Conservation (phyloP, 1,284 basidiomycete genomes). For the Heterobasidion occidentale region DNA sequence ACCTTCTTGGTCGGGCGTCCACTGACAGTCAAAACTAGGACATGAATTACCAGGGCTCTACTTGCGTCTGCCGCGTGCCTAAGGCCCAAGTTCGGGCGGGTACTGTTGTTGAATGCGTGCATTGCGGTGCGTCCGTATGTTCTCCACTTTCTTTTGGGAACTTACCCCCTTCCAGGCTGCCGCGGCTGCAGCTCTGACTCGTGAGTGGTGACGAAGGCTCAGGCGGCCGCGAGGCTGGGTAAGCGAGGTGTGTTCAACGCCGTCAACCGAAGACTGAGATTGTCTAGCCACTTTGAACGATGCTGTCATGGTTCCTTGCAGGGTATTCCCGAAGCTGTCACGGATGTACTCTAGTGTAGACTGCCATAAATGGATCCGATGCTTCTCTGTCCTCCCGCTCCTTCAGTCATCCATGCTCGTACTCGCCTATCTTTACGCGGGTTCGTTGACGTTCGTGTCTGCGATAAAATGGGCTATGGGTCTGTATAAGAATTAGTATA, state of each 20-base stretch:
- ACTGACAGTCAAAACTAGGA: constrained; percentile 45
- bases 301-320: too few relatives aligned
- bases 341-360: too few relatives aligned
- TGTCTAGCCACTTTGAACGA: too few relatives aligned
- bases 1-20: neutral
- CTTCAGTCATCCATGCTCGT: too few relatives aligned
- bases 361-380: too few relatives aligned
- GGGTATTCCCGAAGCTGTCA: too few relatives aligned
- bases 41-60: constrained; percentile 99
- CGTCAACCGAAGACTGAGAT: too few relatives aligned
- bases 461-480: too few relatives aligned
- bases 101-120: constrained; percentile 94
- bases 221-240: constrained; percentile 7
- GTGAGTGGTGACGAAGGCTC: constrained; percentile 18
- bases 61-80: constrained; percentile 96
- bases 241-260: neutral
- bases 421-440: too few relatives aligned
- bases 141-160: neutral
- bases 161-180: constrained; percentile 43
- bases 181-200: constrained; percentile 83
- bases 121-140: constrained; percentile 71
- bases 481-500: too few relatives aligned
- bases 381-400: too few relatives aligned
- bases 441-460: too few relatives aligned
- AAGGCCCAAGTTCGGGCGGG: constrained; percentile 89